A percentile compares a stretch with the other conserved stretches of the same genome.
Conservation (phyloP, 2,329 filamentous ascomycete species). For the Alternaria hordeiaustralica region DNA sequence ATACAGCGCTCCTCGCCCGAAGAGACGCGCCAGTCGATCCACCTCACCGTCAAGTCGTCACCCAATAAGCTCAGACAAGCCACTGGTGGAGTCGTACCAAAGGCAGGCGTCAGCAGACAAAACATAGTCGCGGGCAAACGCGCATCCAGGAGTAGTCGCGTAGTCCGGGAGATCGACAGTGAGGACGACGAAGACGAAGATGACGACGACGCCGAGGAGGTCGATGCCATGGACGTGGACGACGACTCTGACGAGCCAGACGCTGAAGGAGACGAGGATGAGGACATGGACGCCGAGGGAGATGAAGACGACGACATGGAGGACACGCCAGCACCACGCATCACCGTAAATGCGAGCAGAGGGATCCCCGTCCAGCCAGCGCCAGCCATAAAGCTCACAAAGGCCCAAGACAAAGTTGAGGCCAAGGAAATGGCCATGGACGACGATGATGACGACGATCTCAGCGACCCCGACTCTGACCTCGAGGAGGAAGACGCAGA, state of each 20-base stretch:
- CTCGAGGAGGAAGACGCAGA: conserved; percentile 56
- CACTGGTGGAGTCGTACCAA: conserved; percentile 45
- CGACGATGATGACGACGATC: conserved; percentile 55
- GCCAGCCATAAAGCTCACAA: conserved; percentile 40
- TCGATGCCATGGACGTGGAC: conserved; percentile 51
- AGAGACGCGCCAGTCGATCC: conserved; percentile 53
- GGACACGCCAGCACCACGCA: conserved; percentile 38
- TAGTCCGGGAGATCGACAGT: conserved; percentile 49
- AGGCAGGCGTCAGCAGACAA: conserved; percentile 40
- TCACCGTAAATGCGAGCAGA: conserved; percentile 31
- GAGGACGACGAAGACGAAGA: conserved; percentile 51
- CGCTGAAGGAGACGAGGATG: conserved; percentile 48
- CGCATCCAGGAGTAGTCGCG: conserved; percentile 46
- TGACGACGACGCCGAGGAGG: conserved; percentile 50
- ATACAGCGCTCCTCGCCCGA: conserved; percentile 51
- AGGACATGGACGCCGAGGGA: conserved; percentile 48
- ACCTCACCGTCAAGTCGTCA: conserved; percentile 58
- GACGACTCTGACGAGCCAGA: conserved; percentile 48
- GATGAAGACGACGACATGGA: conserved; percentile 49
- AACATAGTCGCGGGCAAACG: conserved; percentile 50
- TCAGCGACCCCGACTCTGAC: conserved; percentile 49
- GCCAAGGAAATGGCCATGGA: conserved; percentile 59
- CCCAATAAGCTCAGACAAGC: conserved; percentile 58
- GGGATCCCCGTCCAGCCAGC: conserved; percentile 44
- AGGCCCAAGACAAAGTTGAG: conserved; percentile 53